These are phyloP conservation scores for Candida xyloterini DNA, from an alignment of 805 yeast species.

Conservation along the genomic window DNA sequence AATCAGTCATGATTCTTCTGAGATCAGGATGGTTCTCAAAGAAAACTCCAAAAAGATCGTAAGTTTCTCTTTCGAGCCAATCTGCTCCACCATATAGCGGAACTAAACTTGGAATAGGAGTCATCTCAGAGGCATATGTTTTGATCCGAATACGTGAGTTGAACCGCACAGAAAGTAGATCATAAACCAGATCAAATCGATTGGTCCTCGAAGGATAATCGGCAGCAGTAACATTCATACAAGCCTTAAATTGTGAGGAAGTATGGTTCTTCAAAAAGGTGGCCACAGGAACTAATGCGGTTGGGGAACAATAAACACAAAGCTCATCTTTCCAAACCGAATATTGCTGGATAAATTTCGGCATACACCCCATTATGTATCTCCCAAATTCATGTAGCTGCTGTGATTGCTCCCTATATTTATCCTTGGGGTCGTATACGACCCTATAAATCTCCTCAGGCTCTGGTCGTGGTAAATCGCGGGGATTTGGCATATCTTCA, in stretches of 20 bases:
- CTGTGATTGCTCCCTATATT: constrained; percentile 61
- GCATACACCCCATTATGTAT: constrained; percentile 72
- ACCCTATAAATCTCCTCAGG: constrained; percentile 39
- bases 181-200: constrained; percentile 85
- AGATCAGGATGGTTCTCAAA: constrained; percentile 88
- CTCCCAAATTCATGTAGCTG: constrained; percentile 80
- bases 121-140: constrained; percentile 80
- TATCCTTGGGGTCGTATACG: constrained; percentile 73
- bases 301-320: constrained; percentile 70
- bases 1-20: constrained; percentile 86
- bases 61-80: constrained; percentile 90
- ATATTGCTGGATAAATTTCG: constrained; percentile 79
- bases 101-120: constrained; percentile 78
- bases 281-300: constrained; percentile 68
- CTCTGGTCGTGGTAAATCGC: constrained; percentile 34
- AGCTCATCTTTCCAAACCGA: constrained; percentile 91
- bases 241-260: constrained; percentile 73
- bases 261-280: constrained; percentile 74
- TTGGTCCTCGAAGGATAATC: constrained; percentile 82
- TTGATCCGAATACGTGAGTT: constrained; percentile 86
- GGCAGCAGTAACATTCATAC: constrained; percentile 80
- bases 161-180: constrained; percentile 74
- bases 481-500: constrained; percentile 33
- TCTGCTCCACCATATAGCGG: constrained; percentile 74
- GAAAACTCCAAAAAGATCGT: constrained; percentile 82